Conservation (phyloP, 177 flowering plant genomes). For the Tripterygium wilfordii region DNA sequence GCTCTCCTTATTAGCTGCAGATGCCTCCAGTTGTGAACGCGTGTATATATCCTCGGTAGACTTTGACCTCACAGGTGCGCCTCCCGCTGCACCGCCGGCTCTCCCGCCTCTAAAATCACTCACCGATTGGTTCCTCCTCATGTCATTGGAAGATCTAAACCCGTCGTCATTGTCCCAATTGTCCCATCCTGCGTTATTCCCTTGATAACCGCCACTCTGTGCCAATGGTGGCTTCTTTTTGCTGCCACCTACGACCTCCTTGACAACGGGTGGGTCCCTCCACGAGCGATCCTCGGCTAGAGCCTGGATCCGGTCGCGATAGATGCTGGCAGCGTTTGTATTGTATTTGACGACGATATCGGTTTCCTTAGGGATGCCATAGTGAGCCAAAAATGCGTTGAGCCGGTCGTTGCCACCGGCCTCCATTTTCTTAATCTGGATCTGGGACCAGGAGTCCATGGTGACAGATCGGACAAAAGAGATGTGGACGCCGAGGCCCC, state of each 20-base stretch:
- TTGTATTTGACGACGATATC: background rate
- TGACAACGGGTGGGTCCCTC: background rate
- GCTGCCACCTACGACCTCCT: constrained; percentile 3
- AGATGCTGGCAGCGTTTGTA: background rate
- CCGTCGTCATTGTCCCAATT: constrained; percentile 70
- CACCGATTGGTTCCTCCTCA: constrained; percentile 75
- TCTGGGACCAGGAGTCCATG: constrained; percentile 99
- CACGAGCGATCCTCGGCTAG: background rate
- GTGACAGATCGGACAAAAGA: constrained; percentile 98
- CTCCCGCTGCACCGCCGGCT: constrained; percentile 30
- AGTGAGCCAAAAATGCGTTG: constrained; percentile 54
- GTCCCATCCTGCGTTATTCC: constrained; percentile 65
- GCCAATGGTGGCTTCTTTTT: background rate
- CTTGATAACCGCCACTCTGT: constrained; percentile 12
- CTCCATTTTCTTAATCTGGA: constrained; percentile 95
- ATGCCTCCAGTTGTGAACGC: constrained; percentile 67
- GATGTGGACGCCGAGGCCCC: constrained; percentile 98
- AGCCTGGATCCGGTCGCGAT: background rate
- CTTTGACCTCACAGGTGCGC: constrained; percentile 48
- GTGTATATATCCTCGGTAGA: constrained; percentile 71
- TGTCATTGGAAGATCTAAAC: constrained; percentile 30
- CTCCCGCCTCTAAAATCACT: constrained; percentile 53
- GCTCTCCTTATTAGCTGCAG: constrained; percentile 79
- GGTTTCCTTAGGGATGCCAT: constrained; percentile 8
- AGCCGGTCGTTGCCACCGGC: constrained; percentile 78